Evolutionary conservation across 2,329 filamentous ascomycete genomes (phyloP), one percentile per base, ranked within the genome.

Genomic region (Botrytis galanthina): DNA sequence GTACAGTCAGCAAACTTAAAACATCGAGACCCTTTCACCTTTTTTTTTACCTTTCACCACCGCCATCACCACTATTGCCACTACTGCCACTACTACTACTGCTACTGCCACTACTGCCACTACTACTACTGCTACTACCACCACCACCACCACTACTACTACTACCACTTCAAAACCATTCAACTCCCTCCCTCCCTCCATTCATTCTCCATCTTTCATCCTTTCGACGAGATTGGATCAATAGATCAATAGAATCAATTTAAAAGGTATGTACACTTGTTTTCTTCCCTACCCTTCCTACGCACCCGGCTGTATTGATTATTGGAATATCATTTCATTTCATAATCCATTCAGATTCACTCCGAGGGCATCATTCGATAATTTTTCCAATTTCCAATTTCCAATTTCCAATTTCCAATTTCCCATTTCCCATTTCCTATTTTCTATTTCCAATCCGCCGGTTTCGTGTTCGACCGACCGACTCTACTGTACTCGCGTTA

Each of bases 1-100:
- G n/a, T 60, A 37, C 39, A 42, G 61, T 44, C 61, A n/a, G 61
- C 61, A 63, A 61, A 39, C 48, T 63, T 62, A 71, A 75, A 66
- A 48, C 29, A 67, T 37, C 20, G 7, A 35, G 42, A 44, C 29
- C 42, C 42, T 26, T 46, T 26, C 32, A 32, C 18, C 39, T 22
- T 20, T 46, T 32, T 26, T 48, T 48, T 26, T 4, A 26, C 22
- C 46, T 48, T 48, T 26, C 48, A 51, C 26, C 48, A 51, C 26
- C 48, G 10, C 22, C 48, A 48, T 26, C 46, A 48, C 46, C 46
- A 48, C 39, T 39, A 39, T 8, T 10, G 10, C 37, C 37, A 9
- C 37, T 8, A 8, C n/a, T n/a, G n/a, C n/a, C n/a, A n/a, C n/a
- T n/a, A 37, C 35, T 37, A 5, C 35, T 5, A 35, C 35, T 35